Conservation (phyloP, 331 rosid species). For the Rhamnella rubrinervis region DNA sequence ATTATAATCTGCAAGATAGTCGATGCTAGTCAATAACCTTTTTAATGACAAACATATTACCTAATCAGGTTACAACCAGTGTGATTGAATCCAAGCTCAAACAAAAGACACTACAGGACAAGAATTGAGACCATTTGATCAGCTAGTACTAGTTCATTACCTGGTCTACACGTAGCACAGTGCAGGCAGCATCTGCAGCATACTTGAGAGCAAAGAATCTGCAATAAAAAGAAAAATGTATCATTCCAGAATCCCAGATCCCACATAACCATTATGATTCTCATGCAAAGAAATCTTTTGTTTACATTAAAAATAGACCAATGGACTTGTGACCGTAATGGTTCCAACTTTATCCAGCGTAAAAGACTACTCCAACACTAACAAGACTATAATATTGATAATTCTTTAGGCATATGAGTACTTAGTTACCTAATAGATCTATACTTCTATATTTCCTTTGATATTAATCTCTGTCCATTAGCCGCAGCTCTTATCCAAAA, state of each 20-base stretch:
- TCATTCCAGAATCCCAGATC: background rate
- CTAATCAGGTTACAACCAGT: background rate
- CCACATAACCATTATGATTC: no score
- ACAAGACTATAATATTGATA: no score
- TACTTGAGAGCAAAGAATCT: slow-evolving; percentile 89
- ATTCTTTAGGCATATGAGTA: background rate
- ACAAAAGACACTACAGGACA: background rate
- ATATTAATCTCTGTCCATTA: no score
- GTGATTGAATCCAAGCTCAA: background rate
- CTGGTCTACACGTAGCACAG: slow-evolving; percentile 93
- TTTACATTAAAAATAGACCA: no score
- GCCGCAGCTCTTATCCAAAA: background rate
- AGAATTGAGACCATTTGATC: background rate
- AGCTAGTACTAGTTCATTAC: slow-evolving; percentile 35
- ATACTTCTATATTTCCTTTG: background rate
- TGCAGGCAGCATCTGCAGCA: slow-evolving; percentile 97
- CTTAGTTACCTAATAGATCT: background rate
- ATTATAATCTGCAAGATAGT: slow-evolving; percentile 68
- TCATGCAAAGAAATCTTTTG: background rate
- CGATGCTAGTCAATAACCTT: background rate
- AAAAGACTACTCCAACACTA: no score
- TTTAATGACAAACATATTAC: background rate
- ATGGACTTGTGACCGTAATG: no score
- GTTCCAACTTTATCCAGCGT: no score
- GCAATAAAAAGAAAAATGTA: slow-evolving; percentile 13